A percentile compares a stretch with the other conserved stretches of the same genome.
These are phyloP conservation scores for Lentinula detonsa DNA, from an alignment of 768 basidiomycete species.

Conservation along the genomic window DNA sequence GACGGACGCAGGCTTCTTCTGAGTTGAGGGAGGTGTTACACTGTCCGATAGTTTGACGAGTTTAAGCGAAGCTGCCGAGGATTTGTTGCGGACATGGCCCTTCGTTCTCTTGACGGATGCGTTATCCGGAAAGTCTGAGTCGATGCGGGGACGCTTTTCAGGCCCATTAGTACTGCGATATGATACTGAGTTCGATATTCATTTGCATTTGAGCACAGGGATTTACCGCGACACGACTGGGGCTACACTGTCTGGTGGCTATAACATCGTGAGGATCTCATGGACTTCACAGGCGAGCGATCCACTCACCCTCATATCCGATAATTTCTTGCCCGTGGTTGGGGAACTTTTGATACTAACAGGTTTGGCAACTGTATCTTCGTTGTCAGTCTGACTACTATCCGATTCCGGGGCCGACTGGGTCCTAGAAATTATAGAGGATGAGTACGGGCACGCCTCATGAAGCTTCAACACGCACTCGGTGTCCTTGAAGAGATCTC, in stretches of 20 bases:
- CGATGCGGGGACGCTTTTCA: conserved; percentile 19
- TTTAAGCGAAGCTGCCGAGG: conserved; percentile 27
- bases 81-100: conserved; percentile 16
- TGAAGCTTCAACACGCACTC: background rate
- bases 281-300: background rate
- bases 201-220: background rate
- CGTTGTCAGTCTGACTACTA: background rate
- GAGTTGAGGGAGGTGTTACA: conserved; percentile 12
- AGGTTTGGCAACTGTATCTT: background rate
- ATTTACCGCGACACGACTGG: background rate
- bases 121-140: conserved; percentile 10
- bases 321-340: background rate
- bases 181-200: background rate
- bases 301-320: conserved; percentile 4
- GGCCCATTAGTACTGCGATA: conserved; percentile 21
- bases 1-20: conserved; percentile 12
- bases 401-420: background rate
- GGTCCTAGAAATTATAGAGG: background rate
- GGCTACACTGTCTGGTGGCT: conserved; percentile 4
- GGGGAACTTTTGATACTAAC: background rate
- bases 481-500: background rate
- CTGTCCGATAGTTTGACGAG: conserved; percentile 11
- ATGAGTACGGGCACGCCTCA: background rate
- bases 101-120: conserved; percentile 17
- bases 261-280: background rate